Evolutionary conservation across 1,284 basidiomycete genomes (phyloP).

Genomic region (Pseudozyma thailandica): DNA sequence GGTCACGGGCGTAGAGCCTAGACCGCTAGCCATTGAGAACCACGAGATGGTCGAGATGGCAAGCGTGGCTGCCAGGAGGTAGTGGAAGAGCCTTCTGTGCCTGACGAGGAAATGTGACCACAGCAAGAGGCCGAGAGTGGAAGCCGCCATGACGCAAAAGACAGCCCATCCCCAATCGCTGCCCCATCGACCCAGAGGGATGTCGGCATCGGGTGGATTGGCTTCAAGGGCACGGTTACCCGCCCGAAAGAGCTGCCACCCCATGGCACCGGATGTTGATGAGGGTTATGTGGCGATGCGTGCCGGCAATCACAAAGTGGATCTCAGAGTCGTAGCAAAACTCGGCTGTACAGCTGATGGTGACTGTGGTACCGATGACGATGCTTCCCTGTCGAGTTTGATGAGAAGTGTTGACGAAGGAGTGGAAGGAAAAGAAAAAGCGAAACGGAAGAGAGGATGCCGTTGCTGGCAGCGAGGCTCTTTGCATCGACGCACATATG

Average conservation of each 20-base stretch:
- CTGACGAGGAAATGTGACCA: slow-evolving; percentile 32
- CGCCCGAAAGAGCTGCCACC: slow-evolving; percentile 10
- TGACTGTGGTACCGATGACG: no score
- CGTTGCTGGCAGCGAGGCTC: no score
- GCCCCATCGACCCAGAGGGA: slow-evolving; percentile 49
- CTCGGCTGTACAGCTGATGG: no score
- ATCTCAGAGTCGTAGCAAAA: no score
- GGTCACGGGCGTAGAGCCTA: slow-evolving; percentile 72
- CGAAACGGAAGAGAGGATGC: no score
- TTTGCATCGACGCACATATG: no score
- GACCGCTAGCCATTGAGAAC: slow-evolving; percentile 74
- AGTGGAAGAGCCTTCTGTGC: slow-evolving; percentile 71
- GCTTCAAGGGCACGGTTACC: slow-evolving; percentile 40
- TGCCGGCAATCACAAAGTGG: no score
- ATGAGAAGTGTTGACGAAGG: no score
- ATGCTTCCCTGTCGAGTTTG: no score
- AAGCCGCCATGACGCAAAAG: slow-evolving; percentile 64
- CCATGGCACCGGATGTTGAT: neutral
- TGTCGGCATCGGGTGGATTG: slow-evolving; percentile 52
- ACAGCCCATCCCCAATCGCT: slow-evolving; percentile 71
- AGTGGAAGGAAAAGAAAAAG: no score
- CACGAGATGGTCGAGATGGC: slow-evolving; percentile 69
- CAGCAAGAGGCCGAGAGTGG: slow-evolving; percentile 54
- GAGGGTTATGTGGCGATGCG: neutral
- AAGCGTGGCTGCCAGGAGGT: slow-evolving; percentile 69